phyloP scores from a whole-genome alignment of 2,329 filamentous ascomycete genomes.

The Penicillium rolfsii region DNA sequence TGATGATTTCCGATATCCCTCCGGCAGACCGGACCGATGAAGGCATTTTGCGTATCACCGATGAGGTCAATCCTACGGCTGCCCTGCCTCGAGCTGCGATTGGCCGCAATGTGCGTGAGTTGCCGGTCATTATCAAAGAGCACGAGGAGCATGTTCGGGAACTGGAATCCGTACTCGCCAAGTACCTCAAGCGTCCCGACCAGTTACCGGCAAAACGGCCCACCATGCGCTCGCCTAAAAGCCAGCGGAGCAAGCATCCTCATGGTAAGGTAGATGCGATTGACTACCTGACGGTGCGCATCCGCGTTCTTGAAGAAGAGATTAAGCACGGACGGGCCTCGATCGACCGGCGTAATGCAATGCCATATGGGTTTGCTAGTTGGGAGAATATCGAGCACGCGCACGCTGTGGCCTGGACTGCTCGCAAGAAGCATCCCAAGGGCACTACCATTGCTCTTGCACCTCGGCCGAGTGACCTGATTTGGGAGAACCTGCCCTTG shows the following conservation, averaged over 20 bases:
- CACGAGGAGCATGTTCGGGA: conserved; percentile 80
- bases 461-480: conserved; percentile 85
- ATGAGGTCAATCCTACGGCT: conserved; percentile 75
- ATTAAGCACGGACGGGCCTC: conserved; percentile 80
- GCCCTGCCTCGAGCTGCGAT: conserved; percentile 80
- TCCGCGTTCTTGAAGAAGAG: conserved; percentile 77
- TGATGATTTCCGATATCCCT: conserved; percentile 80
- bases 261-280: conserved; percentile 86
- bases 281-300: conserved; percentile 84
- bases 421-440: conserved; percentile 77
- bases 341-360: conserved; percentile 83
- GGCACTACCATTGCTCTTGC: conserved; percentile 78
- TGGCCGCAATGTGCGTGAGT: conserved; percentile 86
- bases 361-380: conserved; percentile 92
- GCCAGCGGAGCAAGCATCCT: conserved; percentile 70
- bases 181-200: conserved; percentile 85
- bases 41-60: conserved; percentile 81
- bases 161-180: conserved; percentile 81
- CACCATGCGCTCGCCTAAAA: conserved; percentile 76
- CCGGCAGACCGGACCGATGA: conserved; percentile 78
- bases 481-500: conserved; percentile 91
- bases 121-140: conserved; percentile 81
- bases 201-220: conserved; percentile 77
- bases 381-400: conserved; percentile 87
- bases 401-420: conserved; percentile 81